Base-by-base conservation (phyloP, 2,329 filamentous ascomycete species). In the Rutstroemia sp. region DNA sequence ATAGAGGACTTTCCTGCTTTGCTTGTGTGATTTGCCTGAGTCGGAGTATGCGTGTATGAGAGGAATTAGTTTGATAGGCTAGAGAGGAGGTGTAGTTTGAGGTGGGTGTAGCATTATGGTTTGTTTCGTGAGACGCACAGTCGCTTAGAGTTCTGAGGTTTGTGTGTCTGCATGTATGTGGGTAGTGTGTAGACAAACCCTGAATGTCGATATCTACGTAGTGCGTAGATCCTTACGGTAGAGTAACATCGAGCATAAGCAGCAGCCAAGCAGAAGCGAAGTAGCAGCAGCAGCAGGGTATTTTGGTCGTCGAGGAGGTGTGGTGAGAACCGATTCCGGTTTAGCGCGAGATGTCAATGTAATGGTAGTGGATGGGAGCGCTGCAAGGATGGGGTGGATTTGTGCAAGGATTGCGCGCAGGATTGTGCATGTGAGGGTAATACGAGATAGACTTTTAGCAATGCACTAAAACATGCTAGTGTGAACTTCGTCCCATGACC, bases 401-500 rank as follows among this genome's bases (percentile, higher is more conserved):
- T 25, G 27, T 47, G 41, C 51, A 53, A 53, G 51, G 51, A 46
- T 23, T 53, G 30, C 47, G 25, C 47, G 51, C 51, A 53, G 41
- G 44, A 53, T 39, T 58, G 58, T 49, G 57, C 58, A 58, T 58
- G 61, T 63, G 61, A 63, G 61, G 51, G 57, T 39, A 59, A 61
- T 62, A 61, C 61, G 61, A 63, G 58, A 57, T 57, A 30, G 48
- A 38, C 48, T 23, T 19, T 19, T 54, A 45, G 30, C 51, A 41
- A 17, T 41, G 38, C 38, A 41, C 38, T 41, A 23, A 41, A 17
- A 41, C 14, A 41, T n/a, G 38, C 38, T 41, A 41, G 38, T 41
- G 6, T 16, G 38, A 17, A 16, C 17, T 41, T 41, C 52, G 58
- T 59, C 57, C 63, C 63, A 63, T 68, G 65, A 68, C 65, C 65